Percentiles rank a stretch among this genome's conserved stretches.
These are phyloP conservation scores for Blastobotrys persicus DNA, from an alignment of 1,139 yeast species.

Conservation along the genomic window DNA sequence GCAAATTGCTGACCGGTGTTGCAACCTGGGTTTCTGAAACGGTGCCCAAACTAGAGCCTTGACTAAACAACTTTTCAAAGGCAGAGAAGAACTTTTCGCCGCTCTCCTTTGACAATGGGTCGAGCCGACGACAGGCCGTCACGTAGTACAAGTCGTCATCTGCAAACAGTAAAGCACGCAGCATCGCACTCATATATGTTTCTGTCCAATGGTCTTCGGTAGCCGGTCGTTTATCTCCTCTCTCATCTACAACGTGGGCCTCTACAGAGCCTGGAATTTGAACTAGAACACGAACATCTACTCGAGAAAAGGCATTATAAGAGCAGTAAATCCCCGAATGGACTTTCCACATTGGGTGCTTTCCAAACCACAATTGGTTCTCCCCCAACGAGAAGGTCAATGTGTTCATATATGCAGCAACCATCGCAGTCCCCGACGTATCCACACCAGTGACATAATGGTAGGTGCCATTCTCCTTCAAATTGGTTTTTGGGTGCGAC, in stretches of 20 bases:
- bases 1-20: slow-evolving; percentile 63
- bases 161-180: slow-evolving; percentile 67
- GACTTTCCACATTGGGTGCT: slow-evolving; percentile 71
- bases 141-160: slow-evolving; percentile 62
- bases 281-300: slow-evolving; percentile 70
- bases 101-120: slow-evolving; percentile 50
- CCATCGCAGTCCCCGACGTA: slow-evolving; percentile 55
- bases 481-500: slow-evolving; percentile 44
- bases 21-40: slow-evolving; percentile 65
- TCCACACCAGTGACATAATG: slow-evolving; percentile 71
- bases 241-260: slow-evolving; percentile 59
- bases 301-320: slow-evolving; percentile 64
- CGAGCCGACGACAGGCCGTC: slow-evolving; percentile 61
- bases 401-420: slow-evolving; percentile 73
- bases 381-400: slow-evolving; percentile 60
- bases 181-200: slow-evolving; percentile 69
- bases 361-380: slow-evolving; percentile 69
- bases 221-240: slow-evolving; percentile 46
- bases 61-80: slow-evolving; percentile 61
- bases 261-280: slow-evolving; percentile 77
- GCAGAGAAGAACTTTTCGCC: slow-evolving; percentile 57
- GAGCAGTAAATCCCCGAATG: slow-evolving; percentile 67
- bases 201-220: slow-evolving; percentile 63
- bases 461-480: slow-evolving; percentile 52
- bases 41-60: slow-evolving; percentile 64